Base-by-base conservation (phyloP, 768 basidiomycete genomes). In the Auricularia auricula-judae region DNA sequence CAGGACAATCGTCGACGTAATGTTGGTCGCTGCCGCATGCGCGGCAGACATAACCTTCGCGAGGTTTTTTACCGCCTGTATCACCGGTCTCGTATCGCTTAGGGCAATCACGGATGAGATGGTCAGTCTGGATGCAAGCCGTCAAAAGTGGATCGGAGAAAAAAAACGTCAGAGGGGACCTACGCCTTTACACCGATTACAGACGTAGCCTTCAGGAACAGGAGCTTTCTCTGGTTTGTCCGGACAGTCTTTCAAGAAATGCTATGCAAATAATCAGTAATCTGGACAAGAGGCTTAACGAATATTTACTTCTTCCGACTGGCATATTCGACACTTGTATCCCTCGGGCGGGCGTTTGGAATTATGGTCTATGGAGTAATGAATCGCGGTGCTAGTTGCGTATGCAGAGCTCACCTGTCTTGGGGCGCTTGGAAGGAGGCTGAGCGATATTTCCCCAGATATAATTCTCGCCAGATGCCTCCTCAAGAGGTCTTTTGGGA, bases 61-160 rank as follows among this genome's bases (percentile, higher is more conserved):
- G 88, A 5, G 93, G 92, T 71, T 91, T 91, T 54, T 80, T 82
- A 8, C 90, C 89, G 14, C 90, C 91, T 1, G 90, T 92, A 71
- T 93, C 91, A 12, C 91, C 91, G 3, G 83, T 78, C 29, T 85
- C 85, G 68, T 89, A 81, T 72, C 82, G 84, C 10, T 87, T 86
- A 1, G 95, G 93, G 74, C 93, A 96, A 72, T 96, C 92, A 43
- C 90, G 87, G 63, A 96, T 83, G 70, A 89, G 86, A 73, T 97
- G 94, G 36, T 88, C 93, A 44, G 87, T 80, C 84, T 91, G 68
- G 4, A 36, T 54, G 33, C 18, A 14, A 62, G 29, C 23, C 66
- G 34, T 62, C n/a, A 36, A 56, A 5, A 33, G 16, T 43, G 60
- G 58, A 62, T 61, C 47, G 21, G 23, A 18, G 8, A 5, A 10